phyloP scores from a whole-genome alignment of 1,139 yeast species.

The Kodamaea plutei region DNA sequence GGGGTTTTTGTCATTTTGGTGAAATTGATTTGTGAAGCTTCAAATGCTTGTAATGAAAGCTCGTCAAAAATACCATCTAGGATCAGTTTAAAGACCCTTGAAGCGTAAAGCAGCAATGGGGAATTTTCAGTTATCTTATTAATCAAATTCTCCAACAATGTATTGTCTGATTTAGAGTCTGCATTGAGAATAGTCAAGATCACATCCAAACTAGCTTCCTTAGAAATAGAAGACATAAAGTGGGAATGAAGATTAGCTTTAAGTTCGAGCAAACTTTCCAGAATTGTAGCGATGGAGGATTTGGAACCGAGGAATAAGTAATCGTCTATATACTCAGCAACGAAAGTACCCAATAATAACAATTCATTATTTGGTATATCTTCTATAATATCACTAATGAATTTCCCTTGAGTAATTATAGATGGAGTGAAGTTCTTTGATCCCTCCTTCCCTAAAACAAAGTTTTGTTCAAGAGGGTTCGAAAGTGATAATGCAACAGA shows the following conservation, averaged over 20 bases:
- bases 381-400: constrained; percentile 7
- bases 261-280: constrained; percentile 5
- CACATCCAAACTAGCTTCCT: no score
- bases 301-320: constrained; percentile 16
- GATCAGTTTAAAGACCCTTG: constrained; percentile 23
- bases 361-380: constrained; percentile 1
- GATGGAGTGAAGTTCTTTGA: background rate
- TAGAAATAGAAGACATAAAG: no score
- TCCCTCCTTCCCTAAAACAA: constrained; percentile 24
- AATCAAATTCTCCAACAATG: constrained; percentile 1
- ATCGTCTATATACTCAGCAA: constrained; percentile 29
- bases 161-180: background rate
- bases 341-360: constrained; percentile 10
- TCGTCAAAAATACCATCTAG: constrained; percentile 27
- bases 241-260: constrained; percentile 2
- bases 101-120: no score
- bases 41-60: constrained; percentile 24
- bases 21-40: constrained; percentile 23
- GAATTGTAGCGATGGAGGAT: background rate
- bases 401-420: constrained; percentile 11
- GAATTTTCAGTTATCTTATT: background rate
- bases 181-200: background rate
- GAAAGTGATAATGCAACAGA: constrained; percentile 34
- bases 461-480: constrained; percentile 41
- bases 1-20: constrained; percentile 30